Evolutionary conservation across 1,139 yeast species (phyloP).

Genomic region (Geotrichum citri-aurantii): DNA sequence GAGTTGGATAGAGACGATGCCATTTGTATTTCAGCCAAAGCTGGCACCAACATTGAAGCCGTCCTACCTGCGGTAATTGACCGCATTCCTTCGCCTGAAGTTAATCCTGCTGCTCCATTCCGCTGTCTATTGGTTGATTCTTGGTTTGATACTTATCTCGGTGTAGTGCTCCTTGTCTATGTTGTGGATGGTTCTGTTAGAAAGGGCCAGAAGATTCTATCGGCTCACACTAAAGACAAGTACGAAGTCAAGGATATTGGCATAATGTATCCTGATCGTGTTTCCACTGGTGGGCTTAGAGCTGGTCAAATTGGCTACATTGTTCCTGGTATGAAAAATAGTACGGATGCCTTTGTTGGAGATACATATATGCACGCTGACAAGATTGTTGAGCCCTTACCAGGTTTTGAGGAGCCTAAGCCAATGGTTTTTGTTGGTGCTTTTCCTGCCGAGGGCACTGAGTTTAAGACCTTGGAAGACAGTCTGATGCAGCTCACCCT

Average conservation of each 20-base stretch:
- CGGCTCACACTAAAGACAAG: slow-evolving; percentile 68
- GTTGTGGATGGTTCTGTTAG: slow-evolving; percentile 75
- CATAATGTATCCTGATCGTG: slow-evolving; percentile 85
- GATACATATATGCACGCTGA: slow-evolving; percentile 80
- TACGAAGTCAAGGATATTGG: slow-evolving; percentile 93
- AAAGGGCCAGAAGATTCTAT: slow-evolving; percentile 67
- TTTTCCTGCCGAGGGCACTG: slow-evolving; percentile 92
- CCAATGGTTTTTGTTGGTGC: slow-evolving; percentile 99
- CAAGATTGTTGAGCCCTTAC: slow-evolving; percentile 65
- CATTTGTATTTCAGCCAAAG: slow-evolving; percentile 85
- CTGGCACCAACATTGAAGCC: slow-evolving; percentile 71
- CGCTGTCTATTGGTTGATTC: slow-evolving; percentile 85
- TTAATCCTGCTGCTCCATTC: slow-evolving; percentile 51
- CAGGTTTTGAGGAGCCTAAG: slow-evolving; percentile 94
- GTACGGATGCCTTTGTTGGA: slow-evolving; percentile 83
- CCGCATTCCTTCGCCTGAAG: slow-evolving; percentile 69
- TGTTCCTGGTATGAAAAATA: slow-evolving; percentile 87
- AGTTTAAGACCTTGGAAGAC: slow-evolving; percentile 83
- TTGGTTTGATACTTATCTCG: slow-evolving; percentile 92
- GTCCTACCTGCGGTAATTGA: slow-evolving; percentile 76
- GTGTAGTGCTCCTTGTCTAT: slow-evolving; percentile 83
- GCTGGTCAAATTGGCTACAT: slow-evolving; percentile 96
- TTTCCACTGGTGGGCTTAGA: slow-evolving; percentile 48
- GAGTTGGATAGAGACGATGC: slow-evolving; percentile 73
- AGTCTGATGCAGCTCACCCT: slow-evolving; percentile 81